Conservation (phyloP, 257 asterid genomes). For the Oldenlandia corymbosa region DNA sequence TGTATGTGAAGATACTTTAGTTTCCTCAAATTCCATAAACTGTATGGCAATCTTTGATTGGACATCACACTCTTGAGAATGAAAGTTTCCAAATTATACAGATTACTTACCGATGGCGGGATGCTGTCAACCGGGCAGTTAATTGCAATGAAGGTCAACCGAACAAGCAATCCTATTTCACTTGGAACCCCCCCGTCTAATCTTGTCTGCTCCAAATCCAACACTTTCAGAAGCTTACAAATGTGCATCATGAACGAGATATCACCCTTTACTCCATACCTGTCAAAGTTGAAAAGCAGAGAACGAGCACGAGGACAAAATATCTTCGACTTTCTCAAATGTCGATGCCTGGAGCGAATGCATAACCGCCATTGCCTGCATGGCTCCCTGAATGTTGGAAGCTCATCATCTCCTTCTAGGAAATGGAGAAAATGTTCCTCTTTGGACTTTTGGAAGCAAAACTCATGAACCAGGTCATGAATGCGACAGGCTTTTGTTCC, state of each 20-base stretch:
- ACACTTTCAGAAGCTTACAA: not conserved
- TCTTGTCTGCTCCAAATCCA: not conserved
- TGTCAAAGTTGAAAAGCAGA: not conserved
- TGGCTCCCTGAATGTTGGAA: too few relatives aligned
- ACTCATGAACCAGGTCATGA: slow-evolving; percentile 3
- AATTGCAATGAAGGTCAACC: slow-evolving; percentile 3
- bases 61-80: not conserved
- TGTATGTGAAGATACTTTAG: not conserved
- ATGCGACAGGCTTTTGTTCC: not conserved
- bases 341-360: too few relatives aligned
- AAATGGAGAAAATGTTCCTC: not conserved
- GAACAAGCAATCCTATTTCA: slow-evolving; percentile 5
- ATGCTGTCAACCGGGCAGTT: not conserved
- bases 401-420: not conserved
- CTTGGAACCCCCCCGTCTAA: not conserved
- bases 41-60: not conserved
- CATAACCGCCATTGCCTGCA: too few relatives aligned
- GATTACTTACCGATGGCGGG: slow-evolving; percentile 7
- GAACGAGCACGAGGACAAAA: not conserved
- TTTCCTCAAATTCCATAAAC: not conserved
- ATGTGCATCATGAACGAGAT: not conserved
- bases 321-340: too few relatives aligned
- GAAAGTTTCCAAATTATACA: slow-evolving; percentile 4
- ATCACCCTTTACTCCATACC: not conserved
- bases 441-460: not conserved